Evolutionary conservation across 805 yeast species (phyloP).

Genomic region (Yarrowia sp.): DNA sequence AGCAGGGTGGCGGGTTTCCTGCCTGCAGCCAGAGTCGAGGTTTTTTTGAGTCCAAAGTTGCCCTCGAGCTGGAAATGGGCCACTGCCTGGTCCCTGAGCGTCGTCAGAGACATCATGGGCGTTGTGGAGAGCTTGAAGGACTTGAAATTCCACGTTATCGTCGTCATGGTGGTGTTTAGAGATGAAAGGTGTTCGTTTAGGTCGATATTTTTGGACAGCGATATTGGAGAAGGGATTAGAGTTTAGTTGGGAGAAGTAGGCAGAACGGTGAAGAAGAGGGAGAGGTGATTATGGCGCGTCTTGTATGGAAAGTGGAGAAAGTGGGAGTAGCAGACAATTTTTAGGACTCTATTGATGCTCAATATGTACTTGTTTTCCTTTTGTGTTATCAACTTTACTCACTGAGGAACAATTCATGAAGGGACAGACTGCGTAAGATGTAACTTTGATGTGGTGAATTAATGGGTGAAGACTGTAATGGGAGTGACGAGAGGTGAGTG

Average conservation of each 20-base stretch:
- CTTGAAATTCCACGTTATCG: constrained; percentile 35
- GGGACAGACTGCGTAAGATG: background rate
- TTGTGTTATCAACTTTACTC: no score
- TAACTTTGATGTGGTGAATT: background rate
- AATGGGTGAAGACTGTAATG: background rate
- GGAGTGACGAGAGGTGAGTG: background rate
- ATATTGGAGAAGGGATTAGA: constrained; percentile 13
- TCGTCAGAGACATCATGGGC: constrained; percentile 16
- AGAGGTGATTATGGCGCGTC: background rate
- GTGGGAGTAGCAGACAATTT: no score
- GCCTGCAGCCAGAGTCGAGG: constrained; percentile 31
- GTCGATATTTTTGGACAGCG: background rate
- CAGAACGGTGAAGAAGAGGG: background rate
- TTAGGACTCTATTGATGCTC: no score
- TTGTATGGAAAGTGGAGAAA: background rate
- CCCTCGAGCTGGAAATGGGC: constrained; percentile 27
- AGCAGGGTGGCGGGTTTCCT: constrained; percentile 39
- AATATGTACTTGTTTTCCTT: no score
- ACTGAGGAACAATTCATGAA: no score
- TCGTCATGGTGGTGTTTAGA: constrained; percentile 15
- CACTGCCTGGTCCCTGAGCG: constrained; percentile 23
- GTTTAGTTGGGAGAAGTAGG: constrained; percentile 16
- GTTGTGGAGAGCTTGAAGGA: constrained; percentile 17
- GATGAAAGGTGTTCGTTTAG: background rate
- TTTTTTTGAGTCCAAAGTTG: constrained; percentile 29